Base-by-base conservation (phyloP, 1,284 basidiomycete species). In the Tilletia walkeri region DNA sequence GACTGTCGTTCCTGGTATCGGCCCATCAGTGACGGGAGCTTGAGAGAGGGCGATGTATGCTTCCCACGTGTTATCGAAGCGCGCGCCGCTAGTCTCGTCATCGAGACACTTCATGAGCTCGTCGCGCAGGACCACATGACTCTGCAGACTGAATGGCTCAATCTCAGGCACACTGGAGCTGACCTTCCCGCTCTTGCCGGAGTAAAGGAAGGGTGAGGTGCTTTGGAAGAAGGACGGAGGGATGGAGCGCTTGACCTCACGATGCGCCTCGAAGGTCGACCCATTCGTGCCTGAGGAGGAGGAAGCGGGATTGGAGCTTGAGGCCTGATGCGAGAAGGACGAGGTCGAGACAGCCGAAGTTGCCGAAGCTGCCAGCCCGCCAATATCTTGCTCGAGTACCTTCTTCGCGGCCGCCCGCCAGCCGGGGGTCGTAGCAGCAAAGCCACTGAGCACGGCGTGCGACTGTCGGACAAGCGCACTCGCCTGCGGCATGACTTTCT, bases 121-220 rank as follows among this genome's bases (percentile, higher is more conserved):
- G 14, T 63, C 36, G 34, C 59, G 59, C 34, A 63, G 36, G 12
- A 16, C 59, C 18, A 39, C 6, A 34, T 63, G 59, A 16, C 34
- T 41, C 10, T 20, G 34, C 34, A 63, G 59, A 18, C 59, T 41
- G 59, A 63, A 63, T 4, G 59, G 59, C 59, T 63, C 59, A 14
- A 63, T 10, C 34, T 36, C 20, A 34, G 59, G 20, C 18, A 30
- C 24, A 20, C 14, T 24, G n/a, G 20, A 30, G 5, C 34, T 24
- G 16, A 12, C 20, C n/a, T 12, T 5, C 5, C 34, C 34, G 24
- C 24, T 30, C 20, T 24, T 20, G 6, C 12, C 6, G 24, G 34
- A 34, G 20, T 34, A 34, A 6, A 56, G 14, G 14, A 56, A 56
- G 54, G 54, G 54, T 14, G 54, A 56, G 54, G 34, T 34, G 54